phyloP scores from a whole-genome alignment of 441 rosid species.

The Daphne laureola region DNA sequence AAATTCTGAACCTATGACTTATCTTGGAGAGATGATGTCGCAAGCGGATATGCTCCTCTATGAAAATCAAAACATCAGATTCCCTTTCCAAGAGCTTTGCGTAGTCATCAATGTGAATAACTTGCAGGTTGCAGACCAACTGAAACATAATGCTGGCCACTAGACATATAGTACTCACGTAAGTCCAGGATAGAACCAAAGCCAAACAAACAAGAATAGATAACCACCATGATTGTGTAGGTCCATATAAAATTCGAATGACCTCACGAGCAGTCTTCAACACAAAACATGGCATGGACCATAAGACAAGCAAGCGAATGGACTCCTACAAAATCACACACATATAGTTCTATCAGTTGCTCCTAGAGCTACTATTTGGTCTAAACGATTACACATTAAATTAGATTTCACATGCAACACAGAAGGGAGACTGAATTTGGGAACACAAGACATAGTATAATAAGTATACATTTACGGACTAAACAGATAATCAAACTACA shows the following conservation, averaged over 20 bases:
- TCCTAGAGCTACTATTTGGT: too few species aligned
- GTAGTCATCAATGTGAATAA: slow-evolving; percentile 80
- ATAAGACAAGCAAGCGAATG: slow-evolving; percentile 45
- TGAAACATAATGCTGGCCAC: slow-evolving; percentile 82
- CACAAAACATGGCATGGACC: slow-evolving; percentile 72
- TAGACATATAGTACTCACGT: slow-evolving; percentile 52
- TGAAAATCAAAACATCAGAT: slow-evolving; percentile 50
- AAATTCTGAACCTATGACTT: slow-evolving; percentile 91
- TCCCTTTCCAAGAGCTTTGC: slow-evolving; percentile 66
- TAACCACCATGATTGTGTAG: slow-evolving; percentile 64
- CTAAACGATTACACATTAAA: too few species aligned
- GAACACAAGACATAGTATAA: not conserved
- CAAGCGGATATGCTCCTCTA: slow-evolving; percentile 69
- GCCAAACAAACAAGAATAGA: slow-evolving; percentile 44
- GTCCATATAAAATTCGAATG: slow-evolving; percentile 37
- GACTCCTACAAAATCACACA: slow-evolving; percentile 44
- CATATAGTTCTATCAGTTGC: too few species aligned
- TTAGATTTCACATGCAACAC: too few species aligned
- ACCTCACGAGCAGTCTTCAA: slow-evolving; percentile 64
- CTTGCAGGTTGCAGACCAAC: slow-evolving; percentile 85
- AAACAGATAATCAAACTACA: not conserved
- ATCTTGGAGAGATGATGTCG: slow-evolving; percentile 78
- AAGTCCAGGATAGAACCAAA: slow-evolving; percentile 71
- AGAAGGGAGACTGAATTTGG: too few species aligned
- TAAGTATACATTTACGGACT: not conserved